phyloP scores from a whole-genome alignment of 352 stramenopile genomes.

The Aphanomyces astaci region DNA sequence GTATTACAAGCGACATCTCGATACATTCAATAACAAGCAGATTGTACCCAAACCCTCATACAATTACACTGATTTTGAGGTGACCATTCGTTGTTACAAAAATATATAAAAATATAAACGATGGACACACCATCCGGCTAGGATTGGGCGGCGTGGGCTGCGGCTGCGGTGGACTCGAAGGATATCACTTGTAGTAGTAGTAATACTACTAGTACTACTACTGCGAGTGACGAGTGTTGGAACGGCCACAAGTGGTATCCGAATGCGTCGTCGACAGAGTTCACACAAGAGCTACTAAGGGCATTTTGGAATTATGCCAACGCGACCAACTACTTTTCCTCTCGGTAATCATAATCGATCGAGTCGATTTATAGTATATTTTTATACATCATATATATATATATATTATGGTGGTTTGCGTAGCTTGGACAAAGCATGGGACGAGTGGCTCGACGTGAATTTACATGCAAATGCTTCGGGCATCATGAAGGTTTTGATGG shows the following conservation, averaged over 20 bases:
- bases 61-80: not conserved
- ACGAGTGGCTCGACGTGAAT: constrained; percentile 47
- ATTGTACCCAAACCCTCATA: not conserved
- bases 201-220: too few species aligned
- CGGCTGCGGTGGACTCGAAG: constrained; percentile 30
- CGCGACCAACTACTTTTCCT: constrained; percentile 47
- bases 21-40: constrained; percentile 15
- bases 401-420: too few species aligned
- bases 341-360: too few species aligned
- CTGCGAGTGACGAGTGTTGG: too few species aligned
- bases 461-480: constrained; percentile 33
- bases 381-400: too few species aligned
- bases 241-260: constrained; percentile 36
- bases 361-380: too few species aligned
- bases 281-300: constrained; percentile 42
- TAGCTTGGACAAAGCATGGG: constrained; percentile 40
- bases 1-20: constrained; percentile 20
- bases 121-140: too few species aligned
- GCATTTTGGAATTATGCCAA: constrained; percentile 45
- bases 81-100: too few species aligned
- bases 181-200: too few species aligned
- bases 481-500: constrained; percentile 40
- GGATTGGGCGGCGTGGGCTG: constrained; percentile 17
- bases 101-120: too few species aligned
- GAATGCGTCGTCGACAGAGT: constrained; percentile 30